Base-by-base conservation (phyloP, 2,329 filamentous ascomycete genomes). In the Aureobasidium mangrovei region DNA sequence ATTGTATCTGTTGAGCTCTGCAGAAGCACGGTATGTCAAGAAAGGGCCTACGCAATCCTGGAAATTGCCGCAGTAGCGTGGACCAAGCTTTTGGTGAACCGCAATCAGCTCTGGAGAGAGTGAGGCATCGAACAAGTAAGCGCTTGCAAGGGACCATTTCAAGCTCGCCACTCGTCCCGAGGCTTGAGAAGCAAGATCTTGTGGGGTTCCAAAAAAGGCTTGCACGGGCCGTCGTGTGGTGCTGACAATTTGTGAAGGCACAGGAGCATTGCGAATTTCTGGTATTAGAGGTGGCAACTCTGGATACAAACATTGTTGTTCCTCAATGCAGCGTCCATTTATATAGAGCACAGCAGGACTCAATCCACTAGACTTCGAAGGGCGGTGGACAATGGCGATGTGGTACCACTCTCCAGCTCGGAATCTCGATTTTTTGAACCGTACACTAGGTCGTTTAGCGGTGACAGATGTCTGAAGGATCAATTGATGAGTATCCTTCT, bases 1-100 rank as follows among this genome's bases (percentile, higher is more conserved):
- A 63, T 97, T 97, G 43, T 91, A 85, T 52, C 96, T 78, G 56
- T 94, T 93, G 38, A 98, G 74, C 53, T 88, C 84, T 6, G 93
- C 91, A 1, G 93, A 97, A 5, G 93, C 91, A 63, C 87, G 83
- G 66, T 98, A 98, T 0, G 94, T 98, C 65, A 97, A 90, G 64
- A 98, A 95, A 1, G 90, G 91, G 4, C 94, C 93, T 10, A 98
- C 78, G 61, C 89, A 93, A 65, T 98, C 93, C 70, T 98, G 93
- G 62, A 95, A 95, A 66, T 98, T 98, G 12, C 93, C 93, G 64
- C 89, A 85, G 62, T 98, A 98, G 45, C 89, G 83, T 27, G 90
- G 86, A 0, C 93, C 91, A 18, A 98, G 82, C 47, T 91, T 87
- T 66, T 86, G 88, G 63, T 95, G 88, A 0, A 98, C 93, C 9